These are phyloP conservation scores for Zea luxurians DNA, from an alignment of 176 grass and related monocot genomes.

Conservation along the genomic window DNA sequence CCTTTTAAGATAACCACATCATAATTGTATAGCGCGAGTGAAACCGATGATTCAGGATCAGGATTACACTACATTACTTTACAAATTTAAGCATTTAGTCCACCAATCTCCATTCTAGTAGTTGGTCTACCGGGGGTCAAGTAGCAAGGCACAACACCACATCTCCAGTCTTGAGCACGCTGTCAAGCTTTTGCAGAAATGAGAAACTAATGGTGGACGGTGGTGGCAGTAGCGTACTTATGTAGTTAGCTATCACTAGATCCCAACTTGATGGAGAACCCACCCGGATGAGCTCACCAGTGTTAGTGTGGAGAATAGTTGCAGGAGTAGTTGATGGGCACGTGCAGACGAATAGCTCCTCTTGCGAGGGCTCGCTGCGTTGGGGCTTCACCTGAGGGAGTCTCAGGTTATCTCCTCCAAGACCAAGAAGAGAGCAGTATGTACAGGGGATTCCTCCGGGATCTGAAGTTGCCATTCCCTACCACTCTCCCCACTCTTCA, in stretches of 20 bases:
- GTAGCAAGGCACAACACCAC: not conserved
- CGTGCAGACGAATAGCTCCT: slow-evolving; percentile 46
- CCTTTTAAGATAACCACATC: not conserved
- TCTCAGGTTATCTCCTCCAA: slow-evolving; percentile 36
- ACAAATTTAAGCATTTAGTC: not conserved
- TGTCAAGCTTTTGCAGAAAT: slow-evolving; percentile 25
- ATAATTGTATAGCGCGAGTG: not conserved
- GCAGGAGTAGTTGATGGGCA: slow-evolving; percentile 71
- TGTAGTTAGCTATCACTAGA: slow-evolving; percentile 40
- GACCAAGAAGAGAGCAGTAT: slow-evolving; percentile 23
- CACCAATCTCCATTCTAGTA: not conserved
- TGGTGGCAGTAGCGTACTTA: not conserved
- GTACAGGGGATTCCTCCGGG: slow-evolving; percentile 13
- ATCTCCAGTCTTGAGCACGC: not conserved
- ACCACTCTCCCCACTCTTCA: slow-evolving; percentile 25
- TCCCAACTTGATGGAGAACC: slow-evolving; percentile 31
- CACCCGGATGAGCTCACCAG: slow-evolving; percentile 40
- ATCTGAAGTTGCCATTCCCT: not conserved
- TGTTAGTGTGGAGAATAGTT: slow-evolving; percentile 51
- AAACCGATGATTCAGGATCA: not conserved
- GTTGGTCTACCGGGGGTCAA: not conserved
- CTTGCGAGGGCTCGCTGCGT: slow-evolving; percentile 35
- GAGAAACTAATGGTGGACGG: not conserved
- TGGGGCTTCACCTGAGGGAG: slow-evolving; percentile 25
- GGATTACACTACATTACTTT: not conserved